Percentiles rank a stretch among this genome's conserved stretches.
phyloP scores from a whole-genome alignment of 2,329 filamentous ascomycete species.

The Epichloe amarillans region DNA sequence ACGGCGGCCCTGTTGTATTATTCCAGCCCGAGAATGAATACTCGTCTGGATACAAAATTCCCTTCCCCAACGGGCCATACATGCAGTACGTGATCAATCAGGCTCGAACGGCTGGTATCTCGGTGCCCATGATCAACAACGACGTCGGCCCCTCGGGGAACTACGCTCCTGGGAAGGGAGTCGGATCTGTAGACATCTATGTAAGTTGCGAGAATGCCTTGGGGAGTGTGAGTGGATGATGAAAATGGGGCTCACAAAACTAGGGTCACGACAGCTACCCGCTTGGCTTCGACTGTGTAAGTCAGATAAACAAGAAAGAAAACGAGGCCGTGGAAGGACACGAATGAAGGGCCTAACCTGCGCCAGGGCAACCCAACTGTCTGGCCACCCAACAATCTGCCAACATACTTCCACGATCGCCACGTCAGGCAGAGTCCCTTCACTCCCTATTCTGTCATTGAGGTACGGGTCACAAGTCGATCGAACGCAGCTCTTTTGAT shows the following conservation, averaged over 20 bases:
- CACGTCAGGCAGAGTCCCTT: constrained; percentile 42
- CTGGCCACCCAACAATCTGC: constrained; percentile 48
- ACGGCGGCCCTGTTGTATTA: constrained; percentile 67
- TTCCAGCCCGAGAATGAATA: constrained; percentile 79
- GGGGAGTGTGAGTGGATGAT: background rate
- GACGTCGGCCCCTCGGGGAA: constrained; percentile 49
- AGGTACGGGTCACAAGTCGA: constrained; percentile 18
- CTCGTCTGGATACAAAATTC: constrained; percentile 33
- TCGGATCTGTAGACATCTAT: constrained; percentile 46
- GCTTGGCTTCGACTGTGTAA: constrained; percentile 30
- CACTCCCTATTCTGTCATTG: constrained; percentile 53
- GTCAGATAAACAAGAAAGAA: background rate
- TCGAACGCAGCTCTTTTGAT: background rate
- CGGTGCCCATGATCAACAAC: constrained; percentile 64
- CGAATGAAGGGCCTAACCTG: background rate
- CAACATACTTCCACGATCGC: constrained; percentile 29
- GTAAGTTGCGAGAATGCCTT: constrained; percentile 9
- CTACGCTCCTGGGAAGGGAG: constrained; percentile 49
- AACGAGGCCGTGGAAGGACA: background rate
- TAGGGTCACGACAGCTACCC: constrained; percentile 25
- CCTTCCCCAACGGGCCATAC: constrained; percentile 54
- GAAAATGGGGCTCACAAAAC: constrained; percentile 1
- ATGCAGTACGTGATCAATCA: constrained; percentile 60
- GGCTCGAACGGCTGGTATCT: constrained; percentile 51
- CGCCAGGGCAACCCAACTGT: constrained; percentile 25